Percentiles rank a stretch among this genome's conserved stretches.
phyloP scores from a whole-genome alignment of 495 filamentous ascomycete species.

The Diplogelasinospora grovesii region DNA sequence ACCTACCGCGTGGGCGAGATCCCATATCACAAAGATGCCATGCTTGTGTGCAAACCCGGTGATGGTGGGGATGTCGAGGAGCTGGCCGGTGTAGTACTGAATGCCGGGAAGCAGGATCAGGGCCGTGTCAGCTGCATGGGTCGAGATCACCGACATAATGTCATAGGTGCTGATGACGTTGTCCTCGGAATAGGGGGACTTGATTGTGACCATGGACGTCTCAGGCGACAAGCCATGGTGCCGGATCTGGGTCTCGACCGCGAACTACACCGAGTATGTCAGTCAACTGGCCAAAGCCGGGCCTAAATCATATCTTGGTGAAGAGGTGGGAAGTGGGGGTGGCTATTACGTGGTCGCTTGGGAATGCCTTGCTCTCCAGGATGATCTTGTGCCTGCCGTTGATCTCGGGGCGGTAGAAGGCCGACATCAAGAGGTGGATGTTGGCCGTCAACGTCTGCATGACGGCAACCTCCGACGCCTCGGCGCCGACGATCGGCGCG shows the following conservation, averaged over 20 bases:
- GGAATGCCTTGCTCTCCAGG: slow-evolving; percentile 89
- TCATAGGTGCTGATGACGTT: slow-evolving; percentile 59
- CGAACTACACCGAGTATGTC: too few relatives aligned
- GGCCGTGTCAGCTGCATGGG: slow-evolving; percentile 69
- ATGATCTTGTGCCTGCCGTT: slow-evolving; percentile 80
- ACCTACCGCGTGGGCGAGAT: slow-evolving; percentile 89
- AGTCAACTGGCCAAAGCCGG: too few relatives aligned
- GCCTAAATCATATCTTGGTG: too few relatives aligned
- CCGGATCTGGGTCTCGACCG: slow-evolving; percentile 76
- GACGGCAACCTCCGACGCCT: slow-evolving; percentile 71
- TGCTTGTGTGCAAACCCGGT: slow-evolving; percentile 70
- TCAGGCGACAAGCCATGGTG: slow-evolving; percentile 66
- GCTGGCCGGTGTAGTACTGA: slow-evolving; percentile 92
- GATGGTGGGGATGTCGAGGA: slow-evolving; percentile 79
- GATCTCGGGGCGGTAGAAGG: slow-evolving; percentile 76
- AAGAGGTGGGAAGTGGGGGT: background rate
- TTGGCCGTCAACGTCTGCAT: slow-evolving; percentile 95
- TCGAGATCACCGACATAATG: slow-evolving; percentile 67
- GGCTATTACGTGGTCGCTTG: slow-evolving; percentile 68
- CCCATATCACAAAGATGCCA: slow-evolving; percentile 82
- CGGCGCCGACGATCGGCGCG: slow-evolving; percentile 80
- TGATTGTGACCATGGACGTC: slow-evolving; percentile 69
- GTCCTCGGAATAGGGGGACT: slow-evolving; percentile 48
- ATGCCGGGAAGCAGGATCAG: slow-evolving; percentile 82
- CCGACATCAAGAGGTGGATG: slow-evolving; percentile 82